A percentile compares a stretch with the other conserved stretches of the same genome.
Conservation (phyloP, 2,329 filamentous ascomycete species). For the Drechslerella dactyloides region DNA sequence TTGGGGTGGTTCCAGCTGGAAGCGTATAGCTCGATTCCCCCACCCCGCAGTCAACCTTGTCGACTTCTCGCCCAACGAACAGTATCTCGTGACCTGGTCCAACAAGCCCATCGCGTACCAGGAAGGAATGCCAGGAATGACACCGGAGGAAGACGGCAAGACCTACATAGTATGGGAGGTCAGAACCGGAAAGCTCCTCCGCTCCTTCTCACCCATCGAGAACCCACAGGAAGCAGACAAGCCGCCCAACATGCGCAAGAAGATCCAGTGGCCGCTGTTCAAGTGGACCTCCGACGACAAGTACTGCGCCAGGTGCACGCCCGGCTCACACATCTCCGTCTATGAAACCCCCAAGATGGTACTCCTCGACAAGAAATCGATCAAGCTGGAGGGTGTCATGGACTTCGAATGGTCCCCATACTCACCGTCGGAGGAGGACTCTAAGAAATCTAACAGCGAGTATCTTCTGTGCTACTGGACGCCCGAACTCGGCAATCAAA, state of each 20-base stretch:
- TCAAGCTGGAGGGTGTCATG: conserved; percentile 95
- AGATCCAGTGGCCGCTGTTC: conserved; percentile 97
- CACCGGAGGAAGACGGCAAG: conserved; percentile 94
- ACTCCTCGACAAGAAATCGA: conserved; percentile 83
- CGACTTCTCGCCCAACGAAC: conserved; percentile 92
- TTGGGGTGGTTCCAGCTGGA: conserved; percentile 91
- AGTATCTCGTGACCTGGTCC: conserved; percentile 95
- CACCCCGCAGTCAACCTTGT: conserved; percentile 95
- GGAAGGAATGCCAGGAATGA: conserved; percentile 82
- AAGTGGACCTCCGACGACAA: conserved; percentile 99
- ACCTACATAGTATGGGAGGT: conserved; percentile 99
- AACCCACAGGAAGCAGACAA: conserved; percentile 68
- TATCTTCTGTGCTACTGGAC: conserved; percentile 99
- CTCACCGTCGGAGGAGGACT: conserved; percentile 76
- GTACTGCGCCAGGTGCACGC: conserved; percentile 90
- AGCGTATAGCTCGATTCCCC: conserved; percentile 87
- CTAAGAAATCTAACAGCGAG: conserved; percentile 79
- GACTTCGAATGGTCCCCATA: conserved; percentile 98
- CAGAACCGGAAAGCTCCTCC: conserved; percentile 82
- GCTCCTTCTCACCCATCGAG: conserved; percentile 92
- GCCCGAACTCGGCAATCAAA: conserved; percentile 95
- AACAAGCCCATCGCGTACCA: conserved; percentile 90
- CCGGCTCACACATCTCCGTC: conserved; percentile 85
- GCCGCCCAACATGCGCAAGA: conserved; percentile 74
- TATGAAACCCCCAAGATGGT: conserved; percentile 91